Evolutionary conservation across 2,329 filamentous ascomycete species (phyloP), one percentile per base, ranked within the genome.

Genomic region (Alternaria dauci): DNA sequence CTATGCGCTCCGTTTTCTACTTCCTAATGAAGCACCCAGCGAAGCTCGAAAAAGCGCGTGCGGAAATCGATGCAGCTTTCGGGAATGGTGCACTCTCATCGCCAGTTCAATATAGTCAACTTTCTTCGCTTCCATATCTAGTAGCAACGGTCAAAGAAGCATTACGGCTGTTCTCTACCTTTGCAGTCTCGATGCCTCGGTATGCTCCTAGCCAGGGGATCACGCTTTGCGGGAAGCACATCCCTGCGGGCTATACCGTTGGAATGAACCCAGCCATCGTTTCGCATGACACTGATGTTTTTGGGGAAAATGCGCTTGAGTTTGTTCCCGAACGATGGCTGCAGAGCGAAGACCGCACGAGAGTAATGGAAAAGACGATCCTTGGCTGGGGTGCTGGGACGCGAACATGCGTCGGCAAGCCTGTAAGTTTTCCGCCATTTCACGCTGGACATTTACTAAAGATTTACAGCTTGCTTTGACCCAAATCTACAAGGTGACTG

Each of bases 121-220:
- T 83, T 48, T 88, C 91, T 75, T 85, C 85, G 53, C 82, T 94
- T 5, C 86, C 87, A 0, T 94, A 94, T 74, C 85, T 94, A 2
- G 89, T 92, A 70, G 91, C 91, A 3, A 88, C 88, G 55, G 85
- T 94, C 69, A 91, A 93, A 72, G 92, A 95, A 76, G 86, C 88
- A 5, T 91, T 93, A 78, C 86, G 91, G 8, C 75, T 92, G 68
- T 90, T 93, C 74, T 91, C 91, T 0, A 89, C 91, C 0, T 85
- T 89, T 0, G 91, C 90, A 0, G 80, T 93, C 8, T 87, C 88
- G 0, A 81, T 93, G 43, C 91, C 93, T 76, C 85, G 92, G 55
- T 82, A 93, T 47, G 89, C 91, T 0, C 91, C 91, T 0, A 76
- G 82, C 0, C 81, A 84, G 18, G 90, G 90, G 5, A 81, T 84